Percentiles rank a stretch among this genome's conserved stretches.
These are phyloP conservation scores for Magnolia sinica DNA, from an alignment of 164 flowering plant species.

Conservation along the genomic window DNA sequence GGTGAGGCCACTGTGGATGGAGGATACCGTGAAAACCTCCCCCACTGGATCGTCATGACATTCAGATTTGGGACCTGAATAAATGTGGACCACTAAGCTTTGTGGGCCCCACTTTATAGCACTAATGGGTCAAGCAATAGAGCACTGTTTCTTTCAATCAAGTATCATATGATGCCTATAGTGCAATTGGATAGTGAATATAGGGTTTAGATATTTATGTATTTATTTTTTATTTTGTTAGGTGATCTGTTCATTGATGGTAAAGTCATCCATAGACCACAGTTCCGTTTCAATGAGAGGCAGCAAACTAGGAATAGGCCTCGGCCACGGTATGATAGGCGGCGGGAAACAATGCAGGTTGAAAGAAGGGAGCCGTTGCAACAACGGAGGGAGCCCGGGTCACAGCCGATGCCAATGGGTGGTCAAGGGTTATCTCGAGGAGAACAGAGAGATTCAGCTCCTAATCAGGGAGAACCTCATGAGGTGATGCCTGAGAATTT, in stretches of 20 bases:
- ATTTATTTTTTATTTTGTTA: constrained; percentile 18
- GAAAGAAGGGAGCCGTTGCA: constrained; percentile 52
- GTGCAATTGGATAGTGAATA: background rate
- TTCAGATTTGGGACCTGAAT: no score
- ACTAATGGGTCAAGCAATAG: no score
- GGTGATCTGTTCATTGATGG: constrained; percentile 92
- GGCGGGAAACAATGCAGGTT: constrained; percentile 70
- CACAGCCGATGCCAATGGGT: constrained; percentile 21
- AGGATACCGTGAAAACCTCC: no score
- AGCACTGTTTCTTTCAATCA: no score
- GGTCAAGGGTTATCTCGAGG: constrained; percentile 22
- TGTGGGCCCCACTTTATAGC: no score
- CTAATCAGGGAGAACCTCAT: constrained; percentile 5
- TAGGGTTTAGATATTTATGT: background rate
- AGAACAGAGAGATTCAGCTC: constrained; percentile 18
- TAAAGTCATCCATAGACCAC: constrained; percentile 91
- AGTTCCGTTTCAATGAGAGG: constrained; percentile 58
- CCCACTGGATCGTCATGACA: no score
- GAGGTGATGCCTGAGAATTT: background rate
- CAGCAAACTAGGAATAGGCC: constrained; percentile 57
- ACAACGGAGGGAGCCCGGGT: constrained; percentile 23
- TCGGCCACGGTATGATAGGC: constrained; percentile 81
- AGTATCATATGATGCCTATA: background rate
- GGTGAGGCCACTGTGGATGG: no score
- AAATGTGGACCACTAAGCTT: no score